These are phyloP conservation scores for Stropharia rugosoannulata DNA, from an alignment of 768 basidiomycete species.

Conservation along the genomic window DNA sequence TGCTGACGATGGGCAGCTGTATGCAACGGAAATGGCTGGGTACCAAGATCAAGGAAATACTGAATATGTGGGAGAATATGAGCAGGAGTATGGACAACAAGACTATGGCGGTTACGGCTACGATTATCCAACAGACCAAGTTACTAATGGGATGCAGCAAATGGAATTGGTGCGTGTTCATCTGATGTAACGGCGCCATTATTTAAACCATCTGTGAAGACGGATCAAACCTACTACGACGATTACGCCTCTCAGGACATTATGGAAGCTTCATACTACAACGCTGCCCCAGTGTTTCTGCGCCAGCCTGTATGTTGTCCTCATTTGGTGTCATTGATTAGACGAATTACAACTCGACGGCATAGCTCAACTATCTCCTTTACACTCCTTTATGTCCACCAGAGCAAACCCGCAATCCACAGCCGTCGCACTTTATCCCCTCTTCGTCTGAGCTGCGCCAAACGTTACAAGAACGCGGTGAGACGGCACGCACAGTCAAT, in stretches of 20 bases:
- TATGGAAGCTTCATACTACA: conserved; percentile 40
- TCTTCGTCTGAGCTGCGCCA: conserved; percentile 43
- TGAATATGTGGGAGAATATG: conserved; percentile 1
- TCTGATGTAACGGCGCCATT: neutral
- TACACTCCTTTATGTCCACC: conserved; percentile 74
- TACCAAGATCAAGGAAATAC: neutral
- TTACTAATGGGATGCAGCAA: conserved; percentile 11
- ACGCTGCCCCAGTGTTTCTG: conserved; percentile 45
- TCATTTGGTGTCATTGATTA: neutral
- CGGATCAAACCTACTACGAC: conserved; percentile 24
- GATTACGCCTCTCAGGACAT: conserved; percentile 29
- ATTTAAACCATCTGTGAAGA: conserved; percentile 4
- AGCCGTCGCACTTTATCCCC: conserved; percentile 69
- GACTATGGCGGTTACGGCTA: conserved; percentile 15
- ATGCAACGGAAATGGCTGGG: neutral
- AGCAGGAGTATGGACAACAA: conserved; percentile 9
- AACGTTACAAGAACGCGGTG: conserved; percentile 54
- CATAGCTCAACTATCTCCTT: conserved; percentile 88
- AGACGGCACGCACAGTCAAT: conserved; percentile 55
- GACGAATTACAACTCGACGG: neutral
- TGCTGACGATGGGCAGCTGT: neutral
- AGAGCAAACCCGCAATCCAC: conserved; percentile 43
- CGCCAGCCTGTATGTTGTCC: conserved; percentile 61
- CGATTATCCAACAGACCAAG: conserved; percentile 19
- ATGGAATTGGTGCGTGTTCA: conserved; percentile 18